These are phyloP conservation scores for Posidonia oceanica DNA, from an alignment of 116 monocot genomes.

Conservation along the genomic window DNA sequence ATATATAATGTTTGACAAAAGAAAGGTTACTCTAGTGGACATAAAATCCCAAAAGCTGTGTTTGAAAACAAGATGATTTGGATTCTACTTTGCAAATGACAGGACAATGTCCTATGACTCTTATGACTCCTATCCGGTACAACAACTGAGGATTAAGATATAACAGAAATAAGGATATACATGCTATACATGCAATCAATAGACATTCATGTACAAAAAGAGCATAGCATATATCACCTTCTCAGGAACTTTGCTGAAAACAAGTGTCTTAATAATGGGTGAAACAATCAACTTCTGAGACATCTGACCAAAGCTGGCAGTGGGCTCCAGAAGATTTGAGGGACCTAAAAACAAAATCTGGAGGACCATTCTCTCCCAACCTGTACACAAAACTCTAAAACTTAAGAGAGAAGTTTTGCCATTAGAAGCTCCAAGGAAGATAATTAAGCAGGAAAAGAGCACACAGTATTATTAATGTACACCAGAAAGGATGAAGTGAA, in stretches of 20 bases:
- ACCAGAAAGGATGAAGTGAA: no score
- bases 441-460: no score
- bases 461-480: no score
- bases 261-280: constrained; percentile 89
- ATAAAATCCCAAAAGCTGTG: no score
- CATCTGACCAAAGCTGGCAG: constrained; percentile 80
- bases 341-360: constrained; percentile 93
- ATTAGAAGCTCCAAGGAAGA: no score
- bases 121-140: background rate
- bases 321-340: constrained; percentile 92
- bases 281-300: constrained; percentile 92
- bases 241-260: constrained; percentile 97
- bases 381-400: constrained; percentile 20
- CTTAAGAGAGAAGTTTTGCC: no score
- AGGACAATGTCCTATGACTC: no score
- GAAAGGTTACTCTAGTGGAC: no score
- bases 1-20: no score
- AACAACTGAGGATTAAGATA: background rate
- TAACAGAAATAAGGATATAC: background rate
- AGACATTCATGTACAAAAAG: background rate
- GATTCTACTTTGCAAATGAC: no score
- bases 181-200: background rate
- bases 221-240: constrained; percentile 39
- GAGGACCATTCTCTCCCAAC: constrained; percentile 97
- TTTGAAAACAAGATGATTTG: no score